Evolutionary conservation across 1,139 yeast species (phyloP).

Genomic region (Yamadazyma buinensis): DNA sequence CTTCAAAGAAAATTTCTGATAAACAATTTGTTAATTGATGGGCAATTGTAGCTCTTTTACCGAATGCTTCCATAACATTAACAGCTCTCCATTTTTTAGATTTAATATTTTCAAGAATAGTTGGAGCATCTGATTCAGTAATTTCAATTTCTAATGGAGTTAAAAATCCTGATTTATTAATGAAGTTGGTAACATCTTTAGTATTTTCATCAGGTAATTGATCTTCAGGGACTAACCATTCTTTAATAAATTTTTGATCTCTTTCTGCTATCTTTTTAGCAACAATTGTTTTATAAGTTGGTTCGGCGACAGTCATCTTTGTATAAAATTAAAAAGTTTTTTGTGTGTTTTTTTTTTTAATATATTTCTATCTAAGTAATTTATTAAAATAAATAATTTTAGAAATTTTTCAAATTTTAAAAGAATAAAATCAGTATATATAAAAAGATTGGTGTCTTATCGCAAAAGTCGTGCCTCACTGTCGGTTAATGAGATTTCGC

Average conservation of each 20-base stretch:
- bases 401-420: no score
- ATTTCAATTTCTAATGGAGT: slow-evolving; percentile 28
- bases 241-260: slow-evolving; percentile 30
- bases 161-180: slow-evolving; percentile 23
- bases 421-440: no score
- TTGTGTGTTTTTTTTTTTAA: no score
- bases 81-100: slow-evolving; percentile 22
- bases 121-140: slow-evolving; percentile 32
- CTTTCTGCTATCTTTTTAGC: slow-evolving; percentile 29
- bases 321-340: background rate
- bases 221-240: slow-evolving; percentile 37
- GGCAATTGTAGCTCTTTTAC: slow-evolving; percentile 41
- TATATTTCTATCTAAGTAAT: no score
- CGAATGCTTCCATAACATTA: slow-evolving; percentile 24
- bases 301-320: slow-evolving; percentile 5
- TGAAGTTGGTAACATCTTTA: slow-evolving; percentile 36
- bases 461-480: background rate
- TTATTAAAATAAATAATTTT: background rate
- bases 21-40: slow-evolving; percentile 43
- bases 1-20: slow-evolving; percentile 33
- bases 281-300: slow-evolving; percentile 25
- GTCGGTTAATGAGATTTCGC: background rate
- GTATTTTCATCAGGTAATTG: slow-evolving; percentile 24
- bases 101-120: slow-evolving; percentile 32
- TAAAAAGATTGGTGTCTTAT: background rate